Base-by-base conservation (phyloP, 1,139 yeast species). In the Suhomyces coccinellae region DNA sequence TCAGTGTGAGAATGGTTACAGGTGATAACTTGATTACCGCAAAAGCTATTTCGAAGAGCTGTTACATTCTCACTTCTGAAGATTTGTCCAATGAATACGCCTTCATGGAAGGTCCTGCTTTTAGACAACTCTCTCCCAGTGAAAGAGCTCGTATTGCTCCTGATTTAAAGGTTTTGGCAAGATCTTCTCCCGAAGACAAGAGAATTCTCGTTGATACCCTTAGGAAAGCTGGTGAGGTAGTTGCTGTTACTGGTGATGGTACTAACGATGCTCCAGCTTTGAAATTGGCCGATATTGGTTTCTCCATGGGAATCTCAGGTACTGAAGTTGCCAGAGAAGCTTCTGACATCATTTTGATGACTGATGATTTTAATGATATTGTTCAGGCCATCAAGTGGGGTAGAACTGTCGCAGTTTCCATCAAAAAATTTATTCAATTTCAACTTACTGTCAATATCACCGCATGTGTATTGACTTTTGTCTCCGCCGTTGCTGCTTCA, bases 321-420 rank as follows among this genome's bases (percentile, higher is more conserved):
- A 89, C 97, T 1, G 97, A 89, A 68, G 96, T 89, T 52, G 97
- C 97, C 4, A 79, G 96, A 63, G 97, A 89, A 63, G 96, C 97
- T 6, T 86, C 95, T n/a, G 96, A 89, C 69, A 89, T 89, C 56
- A 87, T 89, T 55, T 76, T 89, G 57, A 89, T 89, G 95, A 90
- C 95, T 32, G 99, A 93, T 69, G 96, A 93, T 70, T 93, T 93
- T 61, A 77, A 91, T 9, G 93, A 95, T 45, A 93, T 93, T 64
- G 98, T 93, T 41, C 89, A 89, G 65, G 99, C 99, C n/a, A 88
- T 93, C 60, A 88, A 89, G 68, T 95, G 99, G 99, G 99, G 99
- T 47, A 82, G 99, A 66, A 91, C 98, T 44, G 99, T 95, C 50
- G 87, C 96, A 15, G 85, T 86, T 30, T 90, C 98, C 2, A 95